Conservation (phyloP, 768 basidiomycete genomes). For the Nidularia pulvinata region DNA sequence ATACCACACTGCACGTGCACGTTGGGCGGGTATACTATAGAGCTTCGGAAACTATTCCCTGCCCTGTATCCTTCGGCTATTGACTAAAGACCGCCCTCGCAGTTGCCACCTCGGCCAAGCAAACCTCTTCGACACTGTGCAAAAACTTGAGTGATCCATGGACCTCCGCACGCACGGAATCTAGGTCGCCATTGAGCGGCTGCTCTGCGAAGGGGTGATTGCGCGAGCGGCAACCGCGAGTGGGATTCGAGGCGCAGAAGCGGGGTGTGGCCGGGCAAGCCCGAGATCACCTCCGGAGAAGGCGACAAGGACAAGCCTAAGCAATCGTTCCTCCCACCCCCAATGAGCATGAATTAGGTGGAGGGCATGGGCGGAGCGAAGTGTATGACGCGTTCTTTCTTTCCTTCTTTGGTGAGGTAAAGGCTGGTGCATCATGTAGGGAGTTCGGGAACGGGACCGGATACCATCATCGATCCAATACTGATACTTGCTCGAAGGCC, state of each 20-base stretch:
- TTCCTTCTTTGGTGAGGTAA: no score
- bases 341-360: background rate
- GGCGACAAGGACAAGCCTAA: background rate
- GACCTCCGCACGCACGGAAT: constrained; percentile 77
- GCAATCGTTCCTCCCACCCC: background rate
- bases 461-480: no score
- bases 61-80: background rate
- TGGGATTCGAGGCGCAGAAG: background rate
- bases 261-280: background rate
- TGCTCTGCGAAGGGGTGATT: constrained; percentile 26
- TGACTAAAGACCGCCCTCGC: background rate
- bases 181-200: constrained; percentile 62
- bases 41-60: constrained; percentile 40
- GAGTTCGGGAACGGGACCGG: background rate
- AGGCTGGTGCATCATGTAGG: background rate
- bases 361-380: background rate
- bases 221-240: no score
- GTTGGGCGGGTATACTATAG: constrained; percentile 78
- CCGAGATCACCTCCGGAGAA: background rate
- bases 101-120: constrained; percentile 88
- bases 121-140: constrained; percentile 85
- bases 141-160: constrained; percentile 77
- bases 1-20: constrained; percentile 79
- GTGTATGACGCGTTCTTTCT: no score
- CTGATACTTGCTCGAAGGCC: no score